phyloP scores from a whole-genome alignment of 306 rosid species.

The Rosa chinensis region DNA sequence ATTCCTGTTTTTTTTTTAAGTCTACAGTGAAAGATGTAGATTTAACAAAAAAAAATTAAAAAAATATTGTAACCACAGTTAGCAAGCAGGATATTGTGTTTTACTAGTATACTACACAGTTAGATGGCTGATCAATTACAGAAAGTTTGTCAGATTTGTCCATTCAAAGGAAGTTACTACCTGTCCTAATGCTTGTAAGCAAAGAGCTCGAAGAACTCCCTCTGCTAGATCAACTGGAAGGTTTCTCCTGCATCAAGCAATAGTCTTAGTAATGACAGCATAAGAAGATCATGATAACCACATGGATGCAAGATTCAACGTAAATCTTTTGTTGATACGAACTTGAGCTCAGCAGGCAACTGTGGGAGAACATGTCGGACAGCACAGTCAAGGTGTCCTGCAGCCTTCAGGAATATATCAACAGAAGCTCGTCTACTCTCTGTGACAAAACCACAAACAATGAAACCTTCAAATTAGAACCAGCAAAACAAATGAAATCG shows the following conservation, averaged over 20 bases:
- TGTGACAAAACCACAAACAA: slow-evolving; percentile 40
- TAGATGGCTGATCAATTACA: slow-evolving; percentile 14
- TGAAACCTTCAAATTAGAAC: slow-evolving; percentile 7
- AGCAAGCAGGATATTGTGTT: not conserved
- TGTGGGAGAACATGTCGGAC: slow-evolving; percentile 91
- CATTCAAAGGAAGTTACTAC: slow-evolving; percentile 42
- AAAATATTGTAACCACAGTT: not conserved
- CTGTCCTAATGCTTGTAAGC: slow-evolving; percentile 94
- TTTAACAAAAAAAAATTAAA: not conserved
- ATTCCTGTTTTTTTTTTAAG: not conserved
- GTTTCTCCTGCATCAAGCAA: slow-evolving; percentile 64
- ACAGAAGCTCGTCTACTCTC: slow-evolving; percentile 84
- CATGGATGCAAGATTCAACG: slow-evolving; percentile 4
- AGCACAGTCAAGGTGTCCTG: slow-evolving; percentile 96
- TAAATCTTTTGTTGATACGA: slow-evolving; percentile 28
- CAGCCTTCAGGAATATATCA: slow-evolving; percentile 86
- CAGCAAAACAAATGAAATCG: slow-evolving; percentile 8
- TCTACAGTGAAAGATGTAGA: not conserved
- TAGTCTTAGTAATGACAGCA: slow-evolving; percentile 21
- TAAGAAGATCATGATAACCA: slow-evolving; percentile 18
- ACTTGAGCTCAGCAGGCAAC: slow-evolving; percentile 80
- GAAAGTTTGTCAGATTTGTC: not conserved
- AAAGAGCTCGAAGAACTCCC: slow-evolving; percentile 91
- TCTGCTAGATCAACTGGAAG: slow-evolving; percentile 93
- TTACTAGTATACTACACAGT: slow-evolving; percentile 2